Evolutionary conservation across 2,329 filamentous ascomycete genomes (phyloP).

Genomic region (Trichothecium sympodiale): DNA sequence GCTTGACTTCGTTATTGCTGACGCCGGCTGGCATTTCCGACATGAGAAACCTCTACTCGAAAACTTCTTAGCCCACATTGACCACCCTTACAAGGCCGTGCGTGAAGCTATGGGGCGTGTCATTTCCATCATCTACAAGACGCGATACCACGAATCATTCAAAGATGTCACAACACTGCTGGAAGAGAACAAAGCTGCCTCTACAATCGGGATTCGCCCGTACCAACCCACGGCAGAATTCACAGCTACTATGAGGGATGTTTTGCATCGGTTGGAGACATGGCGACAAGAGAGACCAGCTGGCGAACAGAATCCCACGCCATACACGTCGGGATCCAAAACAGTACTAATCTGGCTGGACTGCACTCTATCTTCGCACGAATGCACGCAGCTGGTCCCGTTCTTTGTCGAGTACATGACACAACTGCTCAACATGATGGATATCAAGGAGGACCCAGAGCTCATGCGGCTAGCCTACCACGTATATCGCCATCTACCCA

Average conservation of each 20-base stretch:
- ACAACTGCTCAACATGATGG: conserved; percentile 98
- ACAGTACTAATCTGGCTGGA: conserved; percentile 94
- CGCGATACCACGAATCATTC: conserved; percentile 89
- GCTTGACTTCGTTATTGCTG: conserved; percentile 76
- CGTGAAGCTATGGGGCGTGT: conserved; percentile 89
- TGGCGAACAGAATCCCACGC: conserved; percentile 84
- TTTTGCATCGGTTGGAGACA: conserved; percentile 70
- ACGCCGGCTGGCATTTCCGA: conserved; percentile 94
- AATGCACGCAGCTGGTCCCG: conserved; percentile 79
- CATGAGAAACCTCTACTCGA: conserved; percentile 77
- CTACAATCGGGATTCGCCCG: conserved; percentile 73
- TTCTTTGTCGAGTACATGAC: conserved; percentile 94
- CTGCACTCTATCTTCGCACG: conserved; percentile 77
- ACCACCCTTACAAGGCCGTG: conserved; percentile 96
- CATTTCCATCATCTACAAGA: conserved; percentile 78
- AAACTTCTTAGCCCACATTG: conserved; percentile 81
- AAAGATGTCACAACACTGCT: conserved; percentile 66
- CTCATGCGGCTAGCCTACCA: conserved; percentile 90
- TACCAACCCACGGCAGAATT: conserved; percentile 74
- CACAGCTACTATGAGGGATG: conserved; percentile 54
- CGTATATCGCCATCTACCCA: conserved; percentile 91
- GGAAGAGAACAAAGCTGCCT: conserved; percentile 65
- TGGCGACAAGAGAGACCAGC: conserved; percentile 80
- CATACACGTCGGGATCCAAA: conserved; percentile 93
- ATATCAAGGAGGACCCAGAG: conserved; percentile 96